Conservation (phyloP, 768 basidiomycete genomes). For the Tulasnella sp. region DNA sequence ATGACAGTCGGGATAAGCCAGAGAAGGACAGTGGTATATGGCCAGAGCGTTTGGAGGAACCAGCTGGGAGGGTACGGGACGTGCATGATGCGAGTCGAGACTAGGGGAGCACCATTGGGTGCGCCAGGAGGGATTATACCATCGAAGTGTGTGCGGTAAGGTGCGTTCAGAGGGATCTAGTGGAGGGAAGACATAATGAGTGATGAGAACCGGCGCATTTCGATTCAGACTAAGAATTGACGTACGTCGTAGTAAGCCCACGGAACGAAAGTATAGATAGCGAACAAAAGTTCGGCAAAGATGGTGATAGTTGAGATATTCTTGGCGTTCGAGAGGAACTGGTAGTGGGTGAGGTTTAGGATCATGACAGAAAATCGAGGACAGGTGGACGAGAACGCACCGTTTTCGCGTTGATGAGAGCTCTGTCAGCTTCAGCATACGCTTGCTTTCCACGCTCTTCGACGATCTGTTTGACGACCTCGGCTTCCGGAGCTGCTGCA, state of each 20-base stretch:
- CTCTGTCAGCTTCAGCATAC: not conserved
- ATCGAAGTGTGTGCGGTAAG: conserved; percentile 7
- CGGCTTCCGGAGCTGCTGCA: conserved; percentile 23
- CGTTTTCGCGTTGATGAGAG: conserved; percentile 19
- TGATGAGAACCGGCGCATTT: not conserved
- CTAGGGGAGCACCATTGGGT: not conserved
- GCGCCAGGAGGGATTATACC: conserved; percentile 12
- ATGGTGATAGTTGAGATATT: conserved; percentile 58
- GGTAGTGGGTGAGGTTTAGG: not conserved
- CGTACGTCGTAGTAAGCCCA: conserved; percentile 39
- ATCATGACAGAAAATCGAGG: not conserved
- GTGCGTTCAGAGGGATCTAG: conserved; percentile 19
- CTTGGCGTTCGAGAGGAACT: conserved; percentile 62
- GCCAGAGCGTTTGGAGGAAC: conserved; percentile 45
- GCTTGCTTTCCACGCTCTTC: conserved; percentile 19
- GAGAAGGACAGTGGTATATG: conserved; percentile 51
- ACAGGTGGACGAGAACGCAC: not conserved
- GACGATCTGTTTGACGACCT: conserved; percentile 28
- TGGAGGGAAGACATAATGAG: not conserved
- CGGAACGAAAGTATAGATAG: conserved; percentile 52
- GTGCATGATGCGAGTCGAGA: conserved; percentile 25
- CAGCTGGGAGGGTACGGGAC: conserved; percentile 50
- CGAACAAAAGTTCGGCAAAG: conserved; percentile 51
- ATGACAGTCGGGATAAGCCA: conserved; percentile 62
- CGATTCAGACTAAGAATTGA: not conserved